A percentile compares a stretch with the other conserved stretches of the same genome.
These are phyloP conservation scores for Truncatella angustata DNA, from an alignment of 2,329 filamentous ascomycete species.

Conservation along the genomic window DNA sequence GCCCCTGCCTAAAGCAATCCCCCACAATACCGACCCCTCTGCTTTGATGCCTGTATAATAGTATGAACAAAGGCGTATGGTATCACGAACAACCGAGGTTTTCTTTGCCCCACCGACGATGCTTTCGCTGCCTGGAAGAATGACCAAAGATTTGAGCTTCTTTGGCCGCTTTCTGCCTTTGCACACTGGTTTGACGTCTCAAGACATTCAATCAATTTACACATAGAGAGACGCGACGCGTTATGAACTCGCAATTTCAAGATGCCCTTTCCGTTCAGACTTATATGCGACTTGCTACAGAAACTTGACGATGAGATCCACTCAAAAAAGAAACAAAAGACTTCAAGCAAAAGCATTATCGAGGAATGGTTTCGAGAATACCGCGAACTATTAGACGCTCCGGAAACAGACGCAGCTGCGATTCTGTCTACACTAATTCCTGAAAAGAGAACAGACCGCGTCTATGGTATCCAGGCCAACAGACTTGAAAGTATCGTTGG, in stretches of 20 bases:
- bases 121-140: neutral
- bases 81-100: neutral
- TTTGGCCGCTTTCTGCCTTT: neutral
- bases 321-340: constrained; percentile 29
- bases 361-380: constrained; percentile 69
- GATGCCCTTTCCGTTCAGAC: constrained; percentile 63
- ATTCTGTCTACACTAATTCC: constrained; percentile 76
- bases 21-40: neutral
- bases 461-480: constrained; percentile 66
- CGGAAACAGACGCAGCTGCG: constrained; percentile 57
- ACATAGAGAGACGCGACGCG: neutral
- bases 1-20: neutral
- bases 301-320: constrained; percentile 51
- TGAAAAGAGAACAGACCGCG: constrained; percentile 71
- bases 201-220: constrained; percentile 1
- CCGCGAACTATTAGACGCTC: constrained; percentile 53
- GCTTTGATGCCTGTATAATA: neutral
- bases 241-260: neutral
- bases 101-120: neutral
- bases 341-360: constrained; percentile 37
- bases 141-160: neutral
- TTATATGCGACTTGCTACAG: constrained; percentile 73
- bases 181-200: too few relatives aligned
- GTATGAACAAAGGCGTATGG: neutral
- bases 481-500: constrained; percentile 66